A percentile compares a stretch with the other conserved stretches of the same genome.
These are phyloP conservation scores for Ulota crispa DNA, from an alignment of 225 moss, liverwort and hornwort species.

Conservation along the genomic window DNA sequence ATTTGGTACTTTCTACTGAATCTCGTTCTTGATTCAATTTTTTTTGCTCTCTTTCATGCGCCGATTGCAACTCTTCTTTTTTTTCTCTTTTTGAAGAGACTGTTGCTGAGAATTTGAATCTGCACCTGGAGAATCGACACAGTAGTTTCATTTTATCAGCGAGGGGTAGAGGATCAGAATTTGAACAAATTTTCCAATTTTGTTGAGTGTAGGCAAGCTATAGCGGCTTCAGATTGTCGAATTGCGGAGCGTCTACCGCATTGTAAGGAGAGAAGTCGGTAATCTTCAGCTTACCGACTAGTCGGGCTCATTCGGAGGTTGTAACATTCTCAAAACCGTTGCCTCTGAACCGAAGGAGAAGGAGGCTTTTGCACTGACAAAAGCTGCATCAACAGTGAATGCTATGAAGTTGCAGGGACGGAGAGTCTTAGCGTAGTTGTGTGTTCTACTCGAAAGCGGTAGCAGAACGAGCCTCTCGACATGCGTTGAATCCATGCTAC, in stretches of 20 bases:
- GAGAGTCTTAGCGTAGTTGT: background rate
- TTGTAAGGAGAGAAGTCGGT: constrained; percentile 2
- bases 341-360: background rate
- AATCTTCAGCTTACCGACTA: background rate
- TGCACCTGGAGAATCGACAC: background rate
- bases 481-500: background rate
- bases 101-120: background rate
- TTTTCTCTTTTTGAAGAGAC: background rate
- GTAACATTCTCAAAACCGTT: background rate
- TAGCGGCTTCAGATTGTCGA: background rate
- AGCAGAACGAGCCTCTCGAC: background rate
- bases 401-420: background rate
- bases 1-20: background rate
- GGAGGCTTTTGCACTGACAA: background rate
- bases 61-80: background rate
- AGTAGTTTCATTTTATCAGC: background rate
- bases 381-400: background rate
- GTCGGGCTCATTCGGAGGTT: background rate
- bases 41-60: background rate
- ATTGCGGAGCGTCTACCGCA: background rate
- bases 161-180: background rate
- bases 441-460: background rate
- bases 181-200: too few relatives aligned
- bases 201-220: background rate
- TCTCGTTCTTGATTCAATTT: too few relatives aligned